These are phyloP conservation scores for Ganoderma leucocontextum DNA, from an alignment of 1,284 basidiomycete genomes.

Conservation along the genomic window DNA sequence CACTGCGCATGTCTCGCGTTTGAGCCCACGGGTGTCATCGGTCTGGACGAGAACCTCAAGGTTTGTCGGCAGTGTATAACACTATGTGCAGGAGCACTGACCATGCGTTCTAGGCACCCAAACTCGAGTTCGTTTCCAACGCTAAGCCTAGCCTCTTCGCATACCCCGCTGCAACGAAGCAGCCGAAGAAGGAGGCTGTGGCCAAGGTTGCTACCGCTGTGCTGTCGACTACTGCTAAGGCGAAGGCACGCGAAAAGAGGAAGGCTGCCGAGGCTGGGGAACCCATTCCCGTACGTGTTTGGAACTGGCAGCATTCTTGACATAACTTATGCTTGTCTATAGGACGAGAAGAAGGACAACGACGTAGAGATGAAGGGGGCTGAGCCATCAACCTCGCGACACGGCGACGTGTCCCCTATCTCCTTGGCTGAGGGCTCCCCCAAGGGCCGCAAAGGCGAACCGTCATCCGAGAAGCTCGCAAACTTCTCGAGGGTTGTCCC, in stretches of 20 bases:
- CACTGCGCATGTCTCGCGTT: conserved; percentile 93
- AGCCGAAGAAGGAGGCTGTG: conserved; percentile 90
- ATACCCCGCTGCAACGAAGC: conserved; percentile 85
- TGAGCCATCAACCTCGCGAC: conserved; percentile 52
- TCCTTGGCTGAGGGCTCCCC: conserved; percentile 52
- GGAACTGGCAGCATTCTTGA: conserved; percentile 5
- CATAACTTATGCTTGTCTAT: conserved; percentile 43
- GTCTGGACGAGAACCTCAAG: conserved; percentile 85
- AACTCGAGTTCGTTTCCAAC: conserved; percentile 91
- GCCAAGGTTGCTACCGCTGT: conserved; percentile 93
- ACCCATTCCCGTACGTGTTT: conserved; percentile 79
- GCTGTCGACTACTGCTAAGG: conserved; percentile 93
- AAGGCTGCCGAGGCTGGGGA: conserved; percentile 85
- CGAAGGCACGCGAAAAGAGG: conserved; percentile 90
- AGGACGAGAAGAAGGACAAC: conserved; percentile 63
- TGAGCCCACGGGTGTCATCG: conserved; percentile 93
- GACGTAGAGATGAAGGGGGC: conserved; percentile 81
- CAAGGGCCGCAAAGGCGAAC: conserved; percentile 71
- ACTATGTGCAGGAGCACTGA: conserved; percentile 6
- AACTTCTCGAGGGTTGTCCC: conserved; percentile 97
- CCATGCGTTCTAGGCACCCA: conserved; percentile 69
- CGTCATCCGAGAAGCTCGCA: conserved; percentile 76
- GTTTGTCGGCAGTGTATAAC: conserved; percentile 5
- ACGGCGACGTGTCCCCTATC: conserved; percentile 66
- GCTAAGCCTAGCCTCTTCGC: conserved; percentile 90